Evolutionary conservation across 2,329 filamentous ascomycete species (phyloP), one percentile per base, ranked within the genome.

Genomic region (Botrytis paeoniae): DNA sequence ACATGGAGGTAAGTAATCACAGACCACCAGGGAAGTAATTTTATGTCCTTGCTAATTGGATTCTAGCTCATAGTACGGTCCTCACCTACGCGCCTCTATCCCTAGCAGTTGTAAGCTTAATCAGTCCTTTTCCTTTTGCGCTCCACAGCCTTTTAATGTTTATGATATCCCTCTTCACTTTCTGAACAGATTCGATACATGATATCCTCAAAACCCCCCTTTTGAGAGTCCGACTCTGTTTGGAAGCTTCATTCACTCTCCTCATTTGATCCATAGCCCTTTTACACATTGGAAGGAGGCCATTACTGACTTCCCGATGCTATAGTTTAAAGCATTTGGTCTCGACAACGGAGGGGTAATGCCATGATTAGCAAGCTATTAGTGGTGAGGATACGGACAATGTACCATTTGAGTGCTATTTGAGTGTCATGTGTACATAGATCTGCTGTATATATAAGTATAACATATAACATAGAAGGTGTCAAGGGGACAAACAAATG

Each of bases 41-140:
- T 37, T 6, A 51, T 14, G 4, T 48, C 37, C 32, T 62, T 18
- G 32, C 63, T 75, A 29, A 76, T 9, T 35, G 8, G 41, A 32
- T 20, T 32, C 1, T 72, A 92, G 91, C 89, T 9, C 92, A 95
- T 80, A 94, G 93, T 79, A 84, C 87, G 69, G 85, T 94, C 57
- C 86, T 93, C 80, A 88, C 88, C 10, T 92, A 88, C 78, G 86
- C 89, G 1, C 86, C 89, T 6, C 88, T 93, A 25, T 81, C 87
- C 14, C 82, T 92, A 57, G 91, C 91, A 3, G 85, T 93, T 10
- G 65, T 69, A 57, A 69, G 65, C n/a, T 32, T 32, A 41, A 57
- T 68, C 16, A 9, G 14, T 14, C 35, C 32, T 39, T 37, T 51
- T 51, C 43, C 20, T 68, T 54, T 57, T 10, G 29, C 45, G 37